Conservation (phyloP, 2,329 filamentous ascomycete genomes). For the Exophiala sp. region DNA sequence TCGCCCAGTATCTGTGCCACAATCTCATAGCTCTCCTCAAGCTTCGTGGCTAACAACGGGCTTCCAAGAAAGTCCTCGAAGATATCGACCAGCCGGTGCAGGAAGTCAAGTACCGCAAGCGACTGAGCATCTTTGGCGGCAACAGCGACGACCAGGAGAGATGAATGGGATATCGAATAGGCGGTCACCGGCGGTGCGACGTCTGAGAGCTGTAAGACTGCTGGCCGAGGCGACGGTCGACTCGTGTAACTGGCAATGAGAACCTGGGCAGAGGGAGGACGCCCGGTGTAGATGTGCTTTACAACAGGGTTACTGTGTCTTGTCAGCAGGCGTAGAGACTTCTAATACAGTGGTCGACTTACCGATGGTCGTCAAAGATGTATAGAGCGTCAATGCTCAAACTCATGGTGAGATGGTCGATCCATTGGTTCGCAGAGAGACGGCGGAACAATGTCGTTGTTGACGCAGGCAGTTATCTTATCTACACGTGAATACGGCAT, state of each 20-base stretch:
- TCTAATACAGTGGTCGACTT: constrained; percentile 32
- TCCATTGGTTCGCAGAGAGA: neutral
- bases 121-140: constrained; percentile 85
- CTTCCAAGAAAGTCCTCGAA: constrained; percentile 92
- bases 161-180: constrained; percentile 83
- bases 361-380: constrained; percentile 96
- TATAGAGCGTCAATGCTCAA: constrained; percentile 91
- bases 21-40: constrained; percentile 88
- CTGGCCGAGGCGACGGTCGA: constrained; percentile 75
- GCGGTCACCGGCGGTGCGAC: constrained; percentile 81
- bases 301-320: constrained; percentile 71
- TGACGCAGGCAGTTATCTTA: neutral
- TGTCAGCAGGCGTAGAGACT: constrained; percentile 8
- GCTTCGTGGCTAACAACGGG: constrained; percentile 78
- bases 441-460: neutral
- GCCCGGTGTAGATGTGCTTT: constrained; percentile 81
- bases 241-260: constrained; percentile 84
- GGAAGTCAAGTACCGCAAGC: constrained; percentile 84
- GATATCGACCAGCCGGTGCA: constrained; percentile 87
- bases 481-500: constrained; percentile 2
- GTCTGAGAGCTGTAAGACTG: constrained; percentile 78
- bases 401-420: constrained; percentile 59
- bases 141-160: constrained; percentile 80
- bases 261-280: constrained; percentile 70
- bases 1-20: constrained; percentile 88